These are phyloP conservation scores for Thalassiosira livingstoniorum DNA, from an alignment of 352 stramenopile genomes.

Conservation along the genomic window DNA sequence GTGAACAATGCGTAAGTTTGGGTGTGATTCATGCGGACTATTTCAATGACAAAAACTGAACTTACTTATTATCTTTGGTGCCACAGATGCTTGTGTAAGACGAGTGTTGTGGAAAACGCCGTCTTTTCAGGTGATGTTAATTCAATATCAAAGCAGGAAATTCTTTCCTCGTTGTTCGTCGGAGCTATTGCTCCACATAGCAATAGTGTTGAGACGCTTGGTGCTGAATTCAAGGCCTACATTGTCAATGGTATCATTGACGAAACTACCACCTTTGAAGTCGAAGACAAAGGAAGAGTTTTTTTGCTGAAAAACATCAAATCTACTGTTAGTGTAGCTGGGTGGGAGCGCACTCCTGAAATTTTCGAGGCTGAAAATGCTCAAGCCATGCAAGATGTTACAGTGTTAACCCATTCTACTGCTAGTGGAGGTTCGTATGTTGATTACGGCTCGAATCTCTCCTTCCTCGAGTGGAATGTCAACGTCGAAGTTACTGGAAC, in stretches of 20 bases:
- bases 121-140: slow-evolving; percentile 45
- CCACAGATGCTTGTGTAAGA: slow-evolving; percentile 63
- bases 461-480: slow-evolving; percentile 49
- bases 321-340: slow-evolving; percentile 53
- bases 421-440: slow-evolving; percentile 38
- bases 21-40: too few relatives aligned
- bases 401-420: slow-evolving; percentile 12
- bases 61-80: too few relatives aligned
- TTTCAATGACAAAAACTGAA: too few relatives aligned
- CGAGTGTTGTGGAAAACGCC: slow-evolving; percentile 42
- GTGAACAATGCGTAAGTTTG: too few relatives aligned
- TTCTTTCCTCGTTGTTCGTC: slow-evolving; percentile 56
- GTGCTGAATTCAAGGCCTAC: slow-evolving; percentile 38
- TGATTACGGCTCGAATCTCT: slow-evolving; percentile 16
- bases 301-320: slow-evolving; percentile 62
- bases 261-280: slow-evolving; percentile 55
- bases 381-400: background rate
- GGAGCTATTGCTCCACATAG: slow-evolving; percentile 33
- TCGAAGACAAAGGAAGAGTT: slow-evolving; percentile 44
- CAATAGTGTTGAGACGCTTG: slow-evolving; percentile 34
- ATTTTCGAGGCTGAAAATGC: slow-evolving; percentile 57
- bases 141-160: slow-evolving; percentile 38
- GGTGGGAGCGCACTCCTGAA: slow-evolving; percentile 43
- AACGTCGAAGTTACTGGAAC: slow-evolving; percentile 38
- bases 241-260: slow-evolving; percentile 28